phyloP scores from a whole-genome alignment of 2,329 filamentous ascomycete genomes.

The Acephala macrosclerotiorum region DNA sequence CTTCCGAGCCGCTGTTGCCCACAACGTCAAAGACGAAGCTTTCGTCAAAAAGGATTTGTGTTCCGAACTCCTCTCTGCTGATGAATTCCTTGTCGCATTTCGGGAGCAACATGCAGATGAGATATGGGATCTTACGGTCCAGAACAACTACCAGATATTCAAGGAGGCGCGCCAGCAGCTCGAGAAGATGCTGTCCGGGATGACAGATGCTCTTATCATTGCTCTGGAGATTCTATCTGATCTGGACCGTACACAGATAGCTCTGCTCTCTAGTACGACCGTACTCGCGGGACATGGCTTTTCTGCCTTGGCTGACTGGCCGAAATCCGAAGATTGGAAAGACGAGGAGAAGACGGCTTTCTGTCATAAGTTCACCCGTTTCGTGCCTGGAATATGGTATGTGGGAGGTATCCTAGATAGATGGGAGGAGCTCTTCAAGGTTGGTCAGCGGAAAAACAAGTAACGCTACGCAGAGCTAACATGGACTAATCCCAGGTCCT shows the following conservation, averaged over 20 bases:
- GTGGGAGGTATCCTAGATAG: no score
- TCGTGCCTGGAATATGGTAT: not conserved
- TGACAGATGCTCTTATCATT: not conserved
- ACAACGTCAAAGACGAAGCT: no score
- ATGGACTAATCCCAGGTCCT: no score
- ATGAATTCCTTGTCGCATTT: conserved; percentile 6
- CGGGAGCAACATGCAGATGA: conserved; percentile 9
- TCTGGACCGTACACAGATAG: not conserved
- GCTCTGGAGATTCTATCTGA: conserved; percentile 5
- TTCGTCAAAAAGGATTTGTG: no score
- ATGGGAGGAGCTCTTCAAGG: no score
- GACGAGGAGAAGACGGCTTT: not conserved
- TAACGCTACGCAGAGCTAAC: no score
- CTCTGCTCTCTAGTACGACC: not conserved
- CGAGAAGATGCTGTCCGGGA: conserved; percentile 1
- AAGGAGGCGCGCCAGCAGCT: conserved; percentile 4
- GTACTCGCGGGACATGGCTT: not conserved
- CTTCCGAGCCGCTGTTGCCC: no score
- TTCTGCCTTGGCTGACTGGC: not conserved
- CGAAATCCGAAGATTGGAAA: not conserved
- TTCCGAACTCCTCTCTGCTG: not conserved
- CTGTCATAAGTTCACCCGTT: not conserved
- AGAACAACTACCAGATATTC: conserved; percentile 2
- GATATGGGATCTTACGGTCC: not conserved
- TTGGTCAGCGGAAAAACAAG: no score